These are phyloP conservation scores for Petunia hybrid DNA, from an alignment of 305 asterid genomes.

Conservation along the genomic window DNA sequence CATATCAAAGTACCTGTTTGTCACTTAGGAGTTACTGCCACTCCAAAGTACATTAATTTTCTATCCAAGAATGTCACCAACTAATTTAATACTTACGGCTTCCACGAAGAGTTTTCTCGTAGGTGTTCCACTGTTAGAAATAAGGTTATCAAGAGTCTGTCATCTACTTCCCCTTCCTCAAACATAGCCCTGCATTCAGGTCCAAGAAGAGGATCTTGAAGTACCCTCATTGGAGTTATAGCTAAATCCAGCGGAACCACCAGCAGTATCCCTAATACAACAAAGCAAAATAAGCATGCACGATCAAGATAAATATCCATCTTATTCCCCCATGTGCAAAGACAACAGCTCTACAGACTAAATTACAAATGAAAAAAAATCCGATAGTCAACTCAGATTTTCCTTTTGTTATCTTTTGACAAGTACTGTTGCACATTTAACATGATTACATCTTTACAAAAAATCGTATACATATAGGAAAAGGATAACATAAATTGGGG, in stretches of 20 bases:
- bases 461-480: background rate
- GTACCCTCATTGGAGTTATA: slow-evolving; percentile 89
- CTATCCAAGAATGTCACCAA: background rate
- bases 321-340: background rate
- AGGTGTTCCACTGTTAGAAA: slow-evolving; percentile 83
- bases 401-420: background rate
- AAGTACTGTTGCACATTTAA: background rate
- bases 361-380: background rate
- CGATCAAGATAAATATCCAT: background rate
- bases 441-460: background rate
- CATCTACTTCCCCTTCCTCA: slow-evolving; percentile 81
- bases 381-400: background rate
- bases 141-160: slow-evolving; percentile 76
- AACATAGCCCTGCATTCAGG: slow-evolving; percentile 79
- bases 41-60: background rate
- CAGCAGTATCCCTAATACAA: slow-evolving; percentile 58
- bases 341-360: background rate
- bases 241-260: slow-evolving; percentile 87
- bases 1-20: slow-evolving; percentile 77
- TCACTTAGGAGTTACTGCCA: background rate
- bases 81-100: slow-evolving; percentile 66
- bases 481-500: background rate
- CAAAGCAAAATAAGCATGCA: background rate
- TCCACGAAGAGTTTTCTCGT: slow-evolving; percentile 83
- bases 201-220: slow-evolving; percentile 86